Base-by-base conservation (phyloP, 225 moss, liverwort and hornwort species). In the Sphagnum tenellum region DNA sequence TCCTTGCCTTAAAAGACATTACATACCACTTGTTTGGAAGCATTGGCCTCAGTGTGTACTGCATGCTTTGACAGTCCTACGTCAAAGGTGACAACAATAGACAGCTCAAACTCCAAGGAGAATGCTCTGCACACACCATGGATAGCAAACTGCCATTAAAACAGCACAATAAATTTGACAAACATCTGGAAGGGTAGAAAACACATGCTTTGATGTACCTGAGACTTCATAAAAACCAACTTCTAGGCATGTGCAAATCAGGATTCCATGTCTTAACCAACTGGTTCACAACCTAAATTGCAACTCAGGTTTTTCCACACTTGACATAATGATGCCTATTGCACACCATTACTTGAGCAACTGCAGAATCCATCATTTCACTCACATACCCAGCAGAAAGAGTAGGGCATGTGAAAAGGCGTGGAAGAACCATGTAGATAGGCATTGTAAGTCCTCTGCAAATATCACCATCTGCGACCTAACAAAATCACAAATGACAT, bases 391-490 rank as follows among this genome's bases (percentile, higher is more conserved):
- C 93, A 61, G 93, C 93, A 68, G 90, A 87, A 12, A 98, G 78
- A 48, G 93, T 81, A 45, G 98, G 98, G 61, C 98, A 98, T 3
- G 98, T 90, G 71, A 73, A 79, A 73, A 98, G 87, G 48, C 98
- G 90, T 78, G 98, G 98, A 70, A 98, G 93, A 69, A 93, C 84
- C 71, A 98, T 75, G 70, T 90, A 89, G 67, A 98, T 98, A 55
- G 98, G 98, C 58, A 98, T 62, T 54, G 78, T 69, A 58, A 88
- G 57, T 12, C 98, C 90, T 70, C 87, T 83, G 65, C 89, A 98
- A 65, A 98, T 77, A 80, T 98, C 90, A 45, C 98, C 98, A 77
- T 93, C 93, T 49, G 84, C 93, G 67, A 98, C 89, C 98, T 98
- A 80, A 47, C 51, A 29, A 56, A 4, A 67, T 55, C 63, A 70